These are phyloP conservation scores for Microbotryum silenes-acaulis DNA, from an alignment of 1,284 basidiomycete species.

Conservation along the genomic window DNA sequence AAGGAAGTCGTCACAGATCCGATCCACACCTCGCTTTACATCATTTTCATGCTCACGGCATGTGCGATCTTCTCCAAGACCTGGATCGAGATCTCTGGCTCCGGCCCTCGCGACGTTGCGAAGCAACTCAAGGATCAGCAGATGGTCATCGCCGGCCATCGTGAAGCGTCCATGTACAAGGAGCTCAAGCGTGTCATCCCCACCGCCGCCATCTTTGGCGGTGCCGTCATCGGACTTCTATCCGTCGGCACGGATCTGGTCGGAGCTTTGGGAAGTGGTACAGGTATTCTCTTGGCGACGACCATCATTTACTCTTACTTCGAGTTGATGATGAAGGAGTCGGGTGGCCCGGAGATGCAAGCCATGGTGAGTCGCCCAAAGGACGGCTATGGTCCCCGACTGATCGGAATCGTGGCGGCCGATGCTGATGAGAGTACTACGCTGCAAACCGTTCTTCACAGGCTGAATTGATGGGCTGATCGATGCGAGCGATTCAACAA, in stretches of 20 bases:
- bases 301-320: constrained; percentile 39
- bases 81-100: constrained; percentile 97
- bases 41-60: constrained; percentile 84
- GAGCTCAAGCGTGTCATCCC: constrained; percentile 96
- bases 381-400: background rate
- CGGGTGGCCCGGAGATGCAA: constrained; percentile 5
- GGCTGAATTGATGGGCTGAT: background rate
- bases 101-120: constrained; percentile 88
- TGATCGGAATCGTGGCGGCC: background rate
- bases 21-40: constrained; percentile 85
- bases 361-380: background rate
- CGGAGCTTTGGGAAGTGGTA: constrained; percentile 92
- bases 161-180: constrained; percentile 97
- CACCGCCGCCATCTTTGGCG: constrained; percentile 93
- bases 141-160: constrained; percentile 97
- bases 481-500: no score
- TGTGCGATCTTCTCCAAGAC: constrained; percentile 98
- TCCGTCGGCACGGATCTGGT: constrained; percentile 94
- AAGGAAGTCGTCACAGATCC: constrained; percentile 81
- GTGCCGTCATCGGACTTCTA: constrained; percentile 85
- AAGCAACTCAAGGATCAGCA: constrained; percentile 98
- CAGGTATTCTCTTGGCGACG: constrained; percentile 53
- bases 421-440: background rate
- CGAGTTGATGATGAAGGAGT: constrained; percentile 47
- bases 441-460: background rate